Base-by-base conservation (phyloP, 495 filamentous ascomycete species). In the Penicillium longicatenatum region DNA sequence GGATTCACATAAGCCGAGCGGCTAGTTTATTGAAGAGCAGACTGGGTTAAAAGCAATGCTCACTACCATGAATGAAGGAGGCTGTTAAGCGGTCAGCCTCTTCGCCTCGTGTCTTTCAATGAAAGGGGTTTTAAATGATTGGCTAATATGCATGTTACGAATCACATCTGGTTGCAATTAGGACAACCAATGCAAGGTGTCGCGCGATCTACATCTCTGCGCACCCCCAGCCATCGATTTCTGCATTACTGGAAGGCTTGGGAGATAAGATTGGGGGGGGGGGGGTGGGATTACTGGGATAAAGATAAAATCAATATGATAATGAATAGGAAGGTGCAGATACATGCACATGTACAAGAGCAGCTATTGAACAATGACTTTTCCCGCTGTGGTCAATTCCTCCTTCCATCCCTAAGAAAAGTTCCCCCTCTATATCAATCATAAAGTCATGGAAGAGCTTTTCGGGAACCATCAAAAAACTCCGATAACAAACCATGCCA, bases 371-470 rank as follows among this genome's bases (percentile, higher is more conserved):
- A 46, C 44, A 46, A n/a, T 39, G 44, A 12, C 17, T 45, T 24
- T 37, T 46, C 30, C 52, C 29, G 19, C 37, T 21, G 31, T 35
- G 41, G 54, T 52, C 50, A 22, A 39, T 37, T 45, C 39, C 17
- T 37, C 51, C 42, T 19, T 24, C 30, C 29, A 35, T 29, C 37
- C 37, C 37, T 39, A 16, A 39, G 39, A 63, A 52, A 50, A 58
- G 20, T 52, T 57, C 41, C 57, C 59, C 58, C 60, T 60, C 59
- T 63, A 59, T 65, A 22, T 39, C 37, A 39, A 39, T 39, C 37
- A 39, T 39, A 39, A 65, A 60, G 47, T 65, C 54, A 60, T 61
- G 50, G 54, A 61, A 62, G 52, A 68, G 62, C 62, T 68, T 68
- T 68, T 65, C 14, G 12, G 44, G 44, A 33, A 26, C 49, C 57